Conservation (phyloP, 352 stramenopile species). For the Pythium monospermum region DNA sequence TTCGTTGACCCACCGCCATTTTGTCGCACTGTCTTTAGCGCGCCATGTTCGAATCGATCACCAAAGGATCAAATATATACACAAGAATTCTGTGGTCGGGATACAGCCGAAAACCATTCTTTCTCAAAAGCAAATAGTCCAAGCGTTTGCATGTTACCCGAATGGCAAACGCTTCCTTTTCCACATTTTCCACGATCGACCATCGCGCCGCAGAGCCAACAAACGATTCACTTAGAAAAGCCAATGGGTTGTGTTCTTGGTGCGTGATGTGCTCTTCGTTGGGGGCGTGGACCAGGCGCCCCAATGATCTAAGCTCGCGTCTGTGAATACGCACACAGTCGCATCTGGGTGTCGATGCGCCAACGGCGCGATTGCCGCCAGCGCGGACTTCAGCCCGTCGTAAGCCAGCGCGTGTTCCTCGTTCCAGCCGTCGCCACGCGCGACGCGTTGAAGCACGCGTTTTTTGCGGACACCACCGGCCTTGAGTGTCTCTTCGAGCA, state of each 20-base stretch:
- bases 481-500: background rate
- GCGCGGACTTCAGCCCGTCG: slow-evolving; percentile 1
- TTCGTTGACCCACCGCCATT: too few relatives aligned
- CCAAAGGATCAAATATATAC: slow-evolving; percentile 8
- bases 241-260: slow-evolving; percentile 13
- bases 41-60: background rate
- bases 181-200: slow-evolving; percentile 24
- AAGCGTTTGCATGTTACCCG: slow-evolving; percentile 16
- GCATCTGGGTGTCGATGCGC: background rate
- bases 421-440: background rate
- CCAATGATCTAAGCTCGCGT: slow-evolving; percentile 8
- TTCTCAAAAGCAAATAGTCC: slow-evolving; percentile 15
- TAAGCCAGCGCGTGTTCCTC: background rate
- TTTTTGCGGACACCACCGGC: slow-evolving; percentile 2
- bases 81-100: slow-evolving; percentile 23
- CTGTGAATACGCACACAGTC: slow-evolving; percentile 5
- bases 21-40: too few relatives aligned
- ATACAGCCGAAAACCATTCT: slow-evolving; percentile 19
- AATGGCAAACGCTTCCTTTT: slow-evolving; percentile 26
- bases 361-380: background rate
- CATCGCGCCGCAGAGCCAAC: slow-evolving; percentile 10
- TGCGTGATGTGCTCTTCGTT: background rate
- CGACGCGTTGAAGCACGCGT: background rate
- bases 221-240: slow-evolving; percentile 20
- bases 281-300: slow-evolving; percentile 1